phyloP scores from a whole-genome alignment of 345 rosid genomes.

The Nephelium lappaceum region DNA sequence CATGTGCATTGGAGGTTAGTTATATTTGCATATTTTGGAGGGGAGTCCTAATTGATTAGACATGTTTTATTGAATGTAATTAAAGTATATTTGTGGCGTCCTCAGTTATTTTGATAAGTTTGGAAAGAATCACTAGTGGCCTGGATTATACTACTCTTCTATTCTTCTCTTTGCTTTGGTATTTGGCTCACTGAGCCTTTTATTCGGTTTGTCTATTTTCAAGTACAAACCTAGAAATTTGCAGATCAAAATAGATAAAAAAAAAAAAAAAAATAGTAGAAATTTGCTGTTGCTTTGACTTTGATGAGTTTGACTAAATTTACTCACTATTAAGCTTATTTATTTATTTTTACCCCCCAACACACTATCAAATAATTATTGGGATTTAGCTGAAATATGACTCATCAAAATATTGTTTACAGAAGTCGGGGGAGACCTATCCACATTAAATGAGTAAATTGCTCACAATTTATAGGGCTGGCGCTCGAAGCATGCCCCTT shows the following conservation, averaged over 20 bases:
- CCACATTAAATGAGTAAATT: too few relatives aligned
- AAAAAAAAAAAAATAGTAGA: neutral
- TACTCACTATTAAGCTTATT: too few relatives aligned
- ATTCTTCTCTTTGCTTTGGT: neutral
- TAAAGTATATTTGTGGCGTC: neutral
- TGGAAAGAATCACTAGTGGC: neutral
- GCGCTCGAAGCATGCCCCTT: too few relatives aligned
- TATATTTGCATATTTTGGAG: neutral
- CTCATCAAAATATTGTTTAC: too few relatives aligned
- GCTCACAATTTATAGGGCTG: too few relatives aligned
- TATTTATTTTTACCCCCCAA: too few relatives aligned
- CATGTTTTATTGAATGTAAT: neutral
- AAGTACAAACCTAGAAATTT: neutral
- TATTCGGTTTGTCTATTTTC: constrained; percentile 16
- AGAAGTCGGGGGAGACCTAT: too few relatives aligned
- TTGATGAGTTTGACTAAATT: too few relatives aligned
- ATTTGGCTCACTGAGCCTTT: neutral
- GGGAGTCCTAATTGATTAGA: neutral
- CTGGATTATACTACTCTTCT: neutral
- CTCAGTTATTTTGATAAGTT: neutral
- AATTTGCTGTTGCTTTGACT: neutral
- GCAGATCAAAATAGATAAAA: too few relatives aligned
- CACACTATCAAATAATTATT: too few relatives aligned
- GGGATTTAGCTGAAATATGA: too few relatives aligned
- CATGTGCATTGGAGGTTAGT: constrained; percentile 80